Conservation (phyloP, 768 basidiomycete species). For the Hericium rajendrae region DNA sequence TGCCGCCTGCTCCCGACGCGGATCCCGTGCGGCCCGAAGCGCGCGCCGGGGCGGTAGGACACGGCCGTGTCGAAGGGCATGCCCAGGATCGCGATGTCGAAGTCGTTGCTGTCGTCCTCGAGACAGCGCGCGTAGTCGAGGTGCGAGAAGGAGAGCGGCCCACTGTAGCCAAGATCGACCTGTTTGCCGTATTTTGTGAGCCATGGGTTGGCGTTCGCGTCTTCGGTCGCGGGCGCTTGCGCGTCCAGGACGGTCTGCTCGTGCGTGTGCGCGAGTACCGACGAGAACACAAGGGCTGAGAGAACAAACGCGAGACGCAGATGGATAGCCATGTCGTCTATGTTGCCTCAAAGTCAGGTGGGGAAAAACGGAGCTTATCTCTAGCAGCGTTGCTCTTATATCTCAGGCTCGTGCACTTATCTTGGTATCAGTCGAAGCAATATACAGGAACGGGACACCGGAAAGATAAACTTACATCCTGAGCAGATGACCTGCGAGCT, state of each 20-base stretch:
- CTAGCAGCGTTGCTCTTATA: too few species aligned
- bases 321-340: neutral
- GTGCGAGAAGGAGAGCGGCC: constrained; percentile 78
- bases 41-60: constrained; percentile 51
- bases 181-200: constrained; percentile 66
- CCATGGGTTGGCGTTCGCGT: constrained; percentile 28
- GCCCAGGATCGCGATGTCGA: constrained; percentile 75
- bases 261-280: neutral
- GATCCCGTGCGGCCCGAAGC: constrained; percentile 83
- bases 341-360: too few species aligned
- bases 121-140: constrained; percentile 66
- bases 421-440: too few species aligned
- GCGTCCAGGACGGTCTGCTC: neutral
- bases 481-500: too few species aligned
- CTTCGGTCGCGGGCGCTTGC: neutral
- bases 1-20: constrained; percentile 71
- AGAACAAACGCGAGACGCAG: neutral
- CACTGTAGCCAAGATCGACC: constrained; percentile 67
- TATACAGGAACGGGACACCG: too few species aligned
- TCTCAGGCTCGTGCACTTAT: too few species aligned
- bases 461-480: too few species aligned
- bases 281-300: neutral
- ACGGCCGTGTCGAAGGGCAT: constrained; percentile 70
- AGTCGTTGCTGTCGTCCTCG: constrained; percentile 39
- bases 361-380: too few species aligned